Conservation (phyloP, 108 stramenopile genomes). For the Cyclostephanos invisitatus region DNA sequence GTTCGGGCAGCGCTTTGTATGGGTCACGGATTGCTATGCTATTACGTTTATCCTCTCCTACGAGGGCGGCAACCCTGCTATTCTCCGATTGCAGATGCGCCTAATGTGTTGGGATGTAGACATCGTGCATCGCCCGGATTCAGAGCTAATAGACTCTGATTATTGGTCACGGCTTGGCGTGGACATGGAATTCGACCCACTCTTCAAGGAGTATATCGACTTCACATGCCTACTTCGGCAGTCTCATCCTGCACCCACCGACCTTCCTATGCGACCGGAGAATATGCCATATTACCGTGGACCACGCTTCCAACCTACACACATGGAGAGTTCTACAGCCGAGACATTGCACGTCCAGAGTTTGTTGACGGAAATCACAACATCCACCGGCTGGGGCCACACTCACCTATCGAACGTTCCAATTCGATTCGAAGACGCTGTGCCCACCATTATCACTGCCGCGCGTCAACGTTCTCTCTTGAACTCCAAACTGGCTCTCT, state of each 20-base stretch:
- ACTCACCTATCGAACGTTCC: background rate
- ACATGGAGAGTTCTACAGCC: background rate
- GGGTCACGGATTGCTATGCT: constrained; percentile 1
- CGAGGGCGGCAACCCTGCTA: constrained; percentile 2
- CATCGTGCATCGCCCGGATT: background rate
- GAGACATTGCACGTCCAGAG: too few relatives aligned
- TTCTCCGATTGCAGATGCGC: background rate
- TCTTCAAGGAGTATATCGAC: background rate
- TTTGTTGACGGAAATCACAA: too few relatives aligned
- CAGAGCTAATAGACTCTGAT: background rate
- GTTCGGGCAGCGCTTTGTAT: background rate
- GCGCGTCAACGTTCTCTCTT: background rate
- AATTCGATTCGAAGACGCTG: background rate
- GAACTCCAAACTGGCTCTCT: background rate
- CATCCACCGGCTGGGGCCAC: background rate
- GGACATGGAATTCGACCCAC: background rate
- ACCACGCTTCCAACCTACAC: background rate
- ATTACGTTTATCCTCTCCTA: constrained; percentile 3
- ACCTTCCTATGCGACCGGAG: constrained; percentile 9
- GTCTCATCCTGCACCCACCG: background rate
- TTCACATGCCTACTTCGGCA: background rate
- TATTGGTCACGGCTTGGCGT: constrained; percentile 1
- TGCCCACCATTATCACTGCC: background rate
- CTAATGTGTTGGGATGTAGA: background rate
- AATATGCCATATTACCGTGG: constrained; percentile 2